Base-by-base conservation (phyloP, 2,329 filamentous ascomycete genomes). In the Blumeria hordei region DNA sequence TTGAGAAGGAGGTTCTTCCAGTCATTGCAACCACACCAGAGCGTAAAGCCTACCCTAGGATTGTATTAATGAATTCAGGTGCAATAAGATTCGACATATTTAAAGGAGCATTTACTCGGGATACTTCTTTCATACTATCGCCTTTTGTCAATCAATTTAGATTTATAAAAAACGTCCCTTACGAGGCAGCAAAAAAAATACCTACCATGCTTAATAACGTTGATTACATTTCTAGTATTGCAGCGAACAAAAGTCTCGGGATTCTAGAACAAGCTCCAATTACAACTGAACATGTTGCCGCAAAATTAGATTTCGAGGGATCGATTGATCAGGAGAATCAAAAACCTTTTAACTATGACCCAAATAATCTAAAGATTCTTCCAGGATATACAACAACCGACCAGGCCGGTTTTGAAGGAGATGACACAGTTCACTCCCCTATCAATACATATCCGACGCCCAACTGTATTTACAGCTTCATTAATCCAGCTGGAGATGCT, bases 21-120 rank as follows among this genome's bases (percentile, higher is more conserved):
- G 76, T 76, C 45, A 69, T 81, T 1, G 69, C 88, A 35, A 69
- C 70, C 55, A 79, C 78, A 55, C 64, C 75, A 43, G 69, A 73
- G 35, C 73, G 81, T 3, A 71, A 74, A 28, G 49, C 33, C 10
- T 73, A 80, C 55, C 74, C 87, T 9, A 75, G 78, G 6, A 69
- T 96, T 10, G 80, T 82, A 34, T 77, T 96, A 53, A 73, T 85
- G 55, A 98, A 98, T 68, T 94, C 86, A 0, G 92, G 92, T 32
- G 85, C 85, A 3, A 80, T 98, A 60, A 84, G 92, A 47, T 98
- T 96, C 67, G 92, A 98, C 66, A 85, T 98, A 58, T 94, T 95
- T 73, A 80, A 90, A 66, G 92, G 92, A 0, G 72, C 81, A 0
- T 96, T 96, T 64, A 96, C 92, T 0, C 78, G 80, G 41, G 92